Conservation (phyloP, 1,284 basidiomycete genomes). For the Heterobasidion irregulare region DNA sequence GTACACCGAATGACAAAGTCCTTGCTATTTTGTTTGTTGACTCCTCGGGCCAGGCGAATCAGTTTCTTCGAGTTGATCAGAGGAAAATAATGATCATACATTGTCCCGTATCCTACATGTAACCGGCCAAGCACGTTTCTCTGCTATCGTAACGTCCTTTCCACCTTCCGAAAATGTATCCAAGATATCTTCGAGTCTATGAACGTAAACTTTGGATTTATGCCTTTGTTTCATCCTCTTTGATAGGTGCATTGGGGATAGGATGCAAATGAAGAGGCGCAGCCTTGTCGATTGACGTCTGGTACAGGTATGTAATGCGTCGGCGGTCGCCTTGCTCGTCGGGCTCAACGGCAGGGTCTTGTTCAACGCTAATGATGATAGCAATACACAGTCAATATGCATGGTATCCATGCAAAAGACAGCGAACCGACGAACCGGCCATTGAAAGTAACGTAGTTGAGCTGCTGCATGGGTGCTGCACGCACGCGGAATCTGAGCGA, state of each 20-base stretch:
- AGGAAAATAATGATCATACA: no score
- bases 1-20: no score
- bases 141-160: no score
- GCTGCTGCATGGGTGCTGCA: conserved; percentile 1
- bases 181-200: no score
- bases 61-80: no score
- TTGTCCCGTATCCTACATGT: no score
- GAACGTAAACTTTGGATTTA: no score
- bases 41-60: no score
- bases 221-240: no score
- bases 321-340: neutral
- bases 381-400: neutral
- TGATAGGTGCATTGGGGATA: neutral
- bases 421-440: neutral
- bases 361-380: neutral
- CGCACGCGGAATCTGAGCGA: conserved; percentile 2
- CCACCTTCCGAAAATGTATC: no score
- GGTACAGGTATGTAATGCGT: neutral
- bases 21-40: no score
- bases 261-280: neutral
- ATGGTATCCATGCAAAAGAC: neutral
- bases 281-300: neutral
- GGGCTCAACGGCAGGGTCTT: neutral
- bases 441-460: neutral
- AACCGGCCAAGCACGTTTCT: no score